phyloP scores from a whole-genome alignment of 2,329 filamentous ascomycete genomes.

The Sclerotinia spermophila region DNA sequence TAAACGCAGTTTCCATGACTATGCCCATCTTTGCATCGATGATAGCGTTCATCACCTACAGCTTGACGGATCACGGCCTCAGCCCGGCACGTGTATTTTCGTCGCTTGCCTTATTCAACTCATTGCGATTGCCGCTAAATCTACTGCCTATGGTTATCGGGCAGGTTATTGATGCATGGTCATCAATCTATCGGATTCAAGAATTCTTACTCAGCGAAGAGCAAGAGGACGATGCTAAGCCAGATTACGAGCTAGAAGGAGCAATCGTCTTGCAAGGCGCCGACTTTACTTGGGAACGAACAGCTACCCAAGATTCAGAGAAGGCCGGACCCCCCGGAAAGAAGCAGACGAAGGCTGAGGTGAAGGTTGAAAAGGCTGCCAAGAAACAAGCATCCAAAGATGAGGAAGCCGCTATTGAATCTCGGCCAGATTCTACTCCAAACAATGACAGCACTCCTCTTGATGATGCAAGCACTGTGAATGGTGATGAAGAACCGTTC shows the following conservation, averaged over 20 bases:
- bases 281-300: slow-evolving; percentile 83
- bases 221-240: slow-evolving; percentile 63
- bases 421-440: slow-evolving; percentile 38
- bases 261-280: slow-evolving; percentile 70
- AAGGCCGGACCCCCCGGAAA: slow-evolving; percentile 47
- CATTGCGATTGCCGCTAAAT: slow-evolving; percentile 84
- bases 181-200: slow-evolving; percentile 79
- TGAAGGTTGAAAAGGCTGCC: slow-evolving; percentile 41
- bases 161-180: slow-evolving; percentile 84
- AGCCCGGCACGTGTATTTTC: slow-evolving; percentile 82
- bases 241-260: slow-evolving; percentile 55
- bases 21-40: slow-evolving; percentile 88
- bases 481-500: slow-evolving; percentile 61
- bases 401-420: slow-evolving; percentile 34
- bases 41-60: slow-evolving; percentile 85
- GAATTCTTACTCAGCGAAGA: slow-evolving; percentile 88
- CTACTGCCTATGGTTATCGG: slow-evolving; percentile 83
- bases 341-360: slow-evolving; percentile 48
- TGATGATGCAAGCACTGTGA: slow-evolving; percentile 53
- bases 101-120: slow-evolving; percentile 89
- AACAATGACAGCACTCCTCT: slow-evolving; percentile 44
- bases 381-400: slow-evolving; percentile 43
- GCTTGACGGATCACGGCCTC: slow-evolving; percentile 62
- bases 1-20: slow-evolving; percentile 56
- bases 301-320: slow-evolving; percentile 52